These are phyloP conservation scores for Mycena polygramma DNA, from an alignment of 768 basidiomycete species.

Conservation along the genomic window DNA sequence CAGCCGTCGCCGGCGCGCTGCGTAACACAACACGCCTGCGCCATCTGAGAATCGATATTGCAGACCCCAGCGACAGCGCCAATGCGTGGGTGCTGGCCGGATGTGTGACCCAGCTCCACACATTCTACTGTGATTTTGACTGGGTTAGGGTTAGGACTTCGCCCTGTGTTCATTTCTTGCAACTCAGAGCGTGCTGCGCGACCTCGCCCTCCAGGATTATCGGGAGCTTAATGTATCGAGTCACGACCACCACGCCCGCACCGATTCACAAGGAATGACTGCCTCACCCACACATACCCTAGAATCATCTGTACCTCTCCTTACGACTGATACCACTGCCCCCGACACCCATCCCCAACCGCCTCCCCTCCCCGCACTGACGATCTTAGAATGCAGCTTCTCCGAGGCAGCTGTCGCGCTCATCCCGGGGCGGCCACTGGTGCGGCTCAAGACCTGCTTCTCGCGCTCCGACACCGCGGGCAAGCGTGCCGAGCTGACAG, in stretches of 20 bases:
- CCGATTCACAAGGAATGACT: not conserved
- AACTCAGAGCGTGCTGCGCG: slow-evolving; percentile 59
- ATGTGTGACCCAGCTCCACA: slow-evolving; percentile 65
- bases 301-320: slow-evolving; percentile 40
- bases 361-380: slow-evolving; percentile 57
- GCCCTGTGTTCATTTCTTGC: slow-evolving; percentile 68
- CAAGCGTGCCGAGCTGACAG: slow-evolving; percentile 65
- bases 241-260: not conserved
- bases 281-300: slow-evolving; percentile 25
- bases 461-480: slow-evolving; percentile 62
- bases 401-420: slow-evolving; percentile 71
- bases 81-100: slow-evolving; percentile 56
- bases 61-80: slow-evolving; percentile 50
- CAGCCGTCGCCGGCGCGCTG: slow-evolving; percentile 62
- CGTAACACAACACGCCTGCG: slow-evolving; percentile 60
- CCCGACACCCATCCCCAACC: slow-evolving; percentile 23
- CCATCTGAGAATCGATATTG: slow-evolving; percentile 65
- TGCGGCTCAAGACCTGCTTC: slow-evolving; percentile 78
- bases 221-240: slow-evolving; percentile 40
- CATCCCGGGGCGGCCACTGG: slow-evolving; percentile 69
- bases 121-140: slow-evolving; percentile 74
- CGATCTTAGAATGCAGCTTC: slow-evolving; percentile 76
- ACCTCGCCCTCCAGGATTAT: slow-evolving; percentile 65
- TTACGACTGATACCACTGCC: slow-evolving; percentile 41
- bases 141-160: too few relatives aligned